Evolutionary conservation across 2,329 filamentous ascomycete species (phyloP), one percentile per base, ranked within the genome.

Genomic region (Chalaropsis thielavioides): DNA sequence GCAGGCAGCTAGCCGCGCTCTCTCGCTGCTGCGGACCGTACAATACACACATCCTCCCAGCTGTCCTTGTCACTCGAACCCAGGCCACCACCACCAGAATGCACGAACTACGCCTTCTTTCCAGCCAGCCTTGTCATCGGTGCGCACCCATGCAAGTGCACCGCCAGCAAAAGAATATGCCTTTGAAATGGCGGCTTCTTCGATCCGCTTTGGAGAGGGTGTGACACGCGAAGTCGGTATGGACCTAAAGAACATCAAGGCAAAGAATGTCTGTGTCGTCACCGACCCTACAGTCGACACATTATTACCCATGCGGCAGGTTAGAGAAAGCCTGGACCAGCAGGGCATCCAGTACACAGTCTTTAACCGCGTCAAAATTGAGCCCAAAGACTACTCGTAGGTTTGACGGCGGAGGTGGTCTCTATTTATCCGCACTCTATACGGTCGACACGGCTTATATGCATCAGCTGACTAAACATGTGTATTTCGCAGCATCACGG

Each of bases 161-260:
- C 77, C 88, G 35, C 76, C 81, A 8, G 81, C 91, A 72, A 65
- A 65, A 74, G 94, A 99, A 74, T 99, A 99, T 77, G 94, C 94
- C 15, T 99, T 99, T 73, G 94, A 99, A 75, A 95, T 99, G 92
- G 94, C 94, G 0, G 91, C 94, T 1, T 95, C 90, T 0, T 90
- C 88, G 35, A 96, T 99, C 72, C 85, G 94, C 13, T 99, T 97
- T 71, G 94, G 94, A 0, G 90, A 90, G 0, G 94, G 94, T 5
- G 89, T 88, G 65, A 99, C 94, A 27, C 90, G 90, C 75, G 94
- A 99, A 75, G 91, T 99, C 22, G 94, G 94, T 69, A 97, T 97
- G 94, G 94, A 99, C 75, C 86, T 97, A 70, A 87, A 85, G 76
- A 97, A 99, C 73, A 81, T 99, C 80, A 88, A 89, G 15, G 86